Base-by-base conservation (phyloP, 176 grass and related monocot species). In the Miscanthus lutarioriparius region DNA sequence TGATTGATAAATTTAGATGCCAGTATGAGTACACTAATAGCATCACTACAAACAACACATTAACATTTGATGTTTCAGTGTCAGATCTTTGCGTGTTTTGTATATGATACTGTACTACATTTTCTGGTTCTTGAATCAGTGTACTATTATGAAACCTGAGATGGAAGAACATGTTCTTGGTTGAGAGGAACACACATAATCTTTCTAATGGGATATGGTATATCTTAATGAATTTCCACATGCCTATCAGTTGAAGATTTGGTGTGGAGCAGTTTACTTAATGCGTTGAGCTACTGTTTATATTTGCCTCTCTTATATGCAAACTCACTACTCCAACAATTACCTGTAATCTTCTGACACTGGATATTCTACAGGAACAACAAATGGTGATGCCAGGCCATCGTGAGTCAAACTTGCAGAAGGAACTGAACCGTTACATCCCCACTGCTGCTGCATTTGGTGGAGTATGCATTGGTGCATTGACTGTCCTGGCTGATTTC, bases 341-440 rank as follows among this genome's bases (percentile, higher is more conserved):
- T 59, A 61, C 49, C 17, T 15, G 10, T 10, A 39, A 67, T 23
- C 48, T 73, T 8, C 15, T 72, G 41, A 59, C 53, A 74, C 40
- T 72, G 45, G 3, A 33, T n/a, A 72, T 63, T 70, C 33, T 54
- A 75, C 76, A 98, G 96, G 93, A 98, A 56, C 93, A 98, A 98
- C 96, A 98, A 98, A 98, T 98, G 96, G 96, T 98, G 47, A 98
- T 98, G 93, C 96, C 96, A 15, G 93, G 96, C 39, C 96, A 98
- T 59, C 89, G 96, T 10, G 96, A 98, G 73, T 98, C 93, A 1
- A 98, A 98, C 80, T 70, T 98, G 80, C 93, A 98, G 91, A 92
- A 88, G 85, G 96, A 95, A 78, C 75, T 98, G 77, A 98, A 98
- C 86, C 45, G 93, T 65, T 98, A 98, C 79, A 98, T 98, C 74